Evolutionary conservation across 2,329 filamentous ascomycete species (phyloP).

Genomic region (Penicillium vulpinum): DNA sequence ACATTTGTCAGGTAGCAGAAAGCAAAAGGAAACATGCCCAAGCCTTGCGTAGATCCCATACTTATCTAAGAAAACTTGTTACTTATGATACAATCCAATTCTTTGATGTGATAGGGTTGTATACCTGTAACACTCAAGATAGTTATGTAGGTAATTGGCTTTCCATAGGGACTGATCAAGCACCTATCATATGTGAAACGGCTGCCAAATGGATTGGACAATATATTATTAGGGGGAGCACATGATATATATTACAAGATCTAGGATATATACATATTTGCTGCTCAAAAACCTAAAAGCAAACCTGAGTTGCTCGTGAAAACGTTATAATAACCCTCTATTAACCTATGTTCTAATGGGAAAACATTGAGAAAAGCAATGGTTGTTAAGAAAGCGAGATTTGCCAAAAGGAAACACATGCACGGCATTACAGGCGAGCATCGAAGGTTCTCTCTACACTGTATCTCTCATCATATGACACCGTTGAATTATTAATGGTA

Average conservation of each 20-base stretch:
- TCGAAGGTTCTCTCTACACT: background rate
- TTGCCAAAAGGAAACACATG: background rate
- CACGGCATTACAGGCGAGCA: background rate
- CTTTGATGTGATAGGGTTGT: background rate
- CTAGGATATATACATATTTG: background rate
- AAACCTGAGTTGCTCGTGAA: background rate
- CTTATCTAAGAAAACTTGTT: background rate
- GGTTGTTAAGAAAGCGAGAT: background rate
- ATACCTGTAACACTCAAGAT: background rate
- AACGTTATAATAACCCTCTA: background rate
- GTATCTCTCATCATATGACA: background rate
- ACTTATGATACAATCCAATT: background rate
- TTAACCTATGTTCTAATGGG: background rate
- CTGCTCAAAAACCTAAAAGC: background rate
- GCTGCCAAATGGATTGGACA: too few species aligned
- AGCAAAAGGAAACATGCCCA: too few species aligned
- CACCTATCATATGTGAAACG: too few species aligned
- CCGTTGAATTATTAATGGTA: too few species aligned
- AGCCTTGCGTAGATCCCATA: background rate
- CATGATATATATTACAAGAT: background rate
- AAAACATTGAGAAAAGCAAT: background rate
- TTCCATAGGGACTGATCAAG: background rate
- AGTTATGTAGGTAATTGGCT: background rate
- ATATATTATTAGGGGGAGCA: too few species aligned
- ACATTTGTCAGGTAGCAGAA: background rate